Percentiles rank a stretch among this genome's conserved stretches.
Evolutionary conservation across 352 stramenopile species (phyloP).

Genomic region (Phytophthora citrophthora): DNA sequence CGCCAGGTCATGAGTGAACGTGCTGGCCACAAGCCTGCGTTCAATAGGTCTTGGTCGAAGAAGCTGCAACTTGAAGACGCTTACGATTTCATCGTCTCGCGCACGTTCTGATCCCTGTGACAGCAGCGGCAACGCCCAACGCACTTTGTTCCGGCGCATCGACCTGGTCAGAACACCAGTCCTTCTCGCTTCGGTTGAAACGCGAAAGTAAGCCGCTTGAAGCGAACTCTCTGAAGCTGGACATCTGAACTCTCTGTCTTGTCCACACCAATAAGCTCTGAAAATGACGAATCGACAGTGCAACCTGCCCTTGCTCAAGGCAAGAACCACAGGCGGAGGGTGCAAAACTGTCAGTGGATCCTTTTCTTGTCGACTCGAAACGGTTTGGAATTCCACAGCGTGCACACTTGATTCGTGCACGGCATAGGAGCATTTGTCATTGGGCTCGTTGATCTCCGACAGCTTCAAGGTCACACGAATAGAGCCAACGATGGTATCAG

Average conservation of each 20-base stretch:
- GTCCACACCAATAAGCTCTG: no score
- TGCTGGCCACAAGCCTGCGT: not conserved
- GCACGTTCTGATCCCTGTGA: slow-evolving; percentile 1
- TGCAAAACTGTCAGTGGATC: not conserved
- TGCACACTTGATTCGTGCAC: not conserved
- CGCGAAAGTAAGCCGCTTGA: not conserved
- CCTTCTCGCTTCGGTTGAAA: not conserved
- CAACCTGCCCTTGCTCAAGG: no score
- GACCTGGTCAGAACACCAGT: not conserved
- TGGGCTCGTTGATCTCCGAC: no score
- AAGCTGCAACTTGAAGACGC: not conserved
- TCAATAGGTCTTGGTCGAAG: slow-evolving; percentile 2
- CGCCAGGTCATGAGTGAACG: slow-evolving; percentile 11
- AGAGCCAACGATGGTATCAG: no score
- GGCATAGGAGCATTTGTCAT: no score
- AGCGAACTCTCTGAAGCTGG: not conserved
- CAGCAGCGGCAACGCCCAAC: not conserved
- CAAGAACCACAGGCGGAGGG: no score
- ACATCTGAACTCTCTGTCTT: no score
- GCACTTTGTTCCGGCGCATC: not conserved
- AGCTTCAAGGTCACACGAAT: no score
- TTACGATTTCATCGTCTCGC: slow-evolving; percentile 14
- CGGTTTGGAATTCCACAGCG: not conserved
- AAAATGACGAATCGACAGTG: not conserved
- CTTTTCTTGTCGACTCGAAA: not conserved